Evolutionary conservation across 257 asterid genomes (phyloP), one percentile per base, ranked within the genome.

Genomic region (Ophiorrhiza pumila): DNA sequence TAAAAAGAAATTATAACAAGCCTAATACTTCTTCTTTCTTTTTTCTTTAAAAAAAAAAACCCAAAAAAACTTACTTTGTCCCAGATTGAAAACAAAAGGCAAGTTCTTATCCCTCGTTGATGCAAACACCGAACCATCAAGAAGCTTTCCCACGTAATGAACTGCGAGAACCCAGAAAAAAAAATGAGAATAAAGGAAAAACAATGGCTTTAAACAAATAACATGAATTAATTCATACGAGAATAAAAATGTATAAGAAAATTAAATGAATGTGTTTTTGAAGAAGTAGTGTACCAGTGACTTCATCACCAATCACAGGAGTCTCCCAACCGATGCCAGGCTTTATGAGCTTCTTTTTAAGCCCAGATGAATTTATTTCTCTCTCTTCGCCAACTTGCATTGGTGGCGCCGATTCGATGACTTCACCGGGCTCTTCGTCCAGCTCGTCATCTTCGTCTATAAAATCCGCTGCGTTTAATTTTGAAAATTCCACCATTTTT

Each of bases 361-460:
- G 67, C 27, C 93, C 88, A 29, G 52, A 72, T 13, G 87, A 79
- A 82, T 76, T 76, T n/a, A 89, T 84, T 72, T 81, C 86, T 76
- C 93, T 85, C 80, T 85, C 90, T 68, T 87, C 90, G 12, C 93
- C 93, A 20, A 85, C 83, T 71, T 79, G 56, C 37, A 85, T 81
- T 7, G 96, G 96, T 70, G 96, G 93, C 45, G 96, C 91, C 64
- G 96, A 87, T 78, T 89, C 93, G 63, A 85, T 85, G 66, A 71
- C 93, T 69, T 89, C 96, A 10, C 96, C 96, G 37, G 86, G 85
- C 79, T 85, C 92, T 71, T 86, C 91, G 39, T 84, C 87, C 1
- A 79, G 82, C 42, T 80, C 85, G 59, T 80, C 85, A 50, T 76
- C 83, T 17, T 69, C 88, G 49, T 85, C 90, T 18, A 82, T 84